Evolutionary conservation across 352 stramenopile species (phyloP).

Genomic region (Globisporangium canariense): DNA sequence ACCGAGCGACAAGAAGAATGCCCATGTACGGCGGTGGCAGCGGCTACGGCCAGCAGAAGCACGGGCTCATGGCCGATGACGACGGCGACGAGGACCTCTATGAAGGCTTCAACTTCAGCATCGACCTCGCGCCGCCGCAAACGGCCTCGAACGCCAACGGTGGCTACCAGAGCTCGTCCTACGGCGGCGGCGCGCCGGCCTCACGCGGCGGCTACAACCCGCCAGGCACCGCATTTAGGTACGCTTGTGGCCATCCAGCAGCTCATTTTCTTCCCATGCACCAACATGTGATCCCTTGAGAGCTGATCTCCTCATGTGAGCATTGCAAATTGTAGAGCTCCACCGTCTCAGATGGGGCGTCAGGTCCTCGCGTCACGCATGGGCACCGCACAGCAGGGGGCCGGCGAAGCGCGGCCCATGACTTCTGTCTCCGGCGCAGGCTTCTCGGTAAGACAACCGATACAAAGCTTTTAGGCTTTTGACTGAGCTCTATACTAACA

Average conservation of each 20-base stretch:
- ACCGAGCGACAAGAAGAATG: slow-evolving; percentile 7
- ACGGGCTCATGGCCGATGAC: slow-evolving; percentile 61
- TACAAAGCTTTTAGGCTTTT: not conserved
- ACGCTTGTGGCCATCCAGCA: not conserved
- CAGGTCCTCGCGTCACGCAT: slow-evolving; percentile 56
- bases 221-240: slow-evolving; percentile 73
- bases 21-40: slow-evolving; percentile 34
- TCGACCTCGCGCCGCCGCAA: slow-evolving; percentile 73
- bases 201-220: slow-evolving; percentile 66
- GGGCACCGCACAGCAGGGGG: slow-evolving; percentile 48
- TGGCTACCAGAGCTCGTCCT: slow-evolving; percentile 55
- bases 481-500: not conserved
- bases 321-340: slow-evolving; percentile 30
- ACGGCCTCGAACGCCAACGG: slow-evolving; percentile 49
- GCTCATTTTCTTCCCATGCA: not conserved
- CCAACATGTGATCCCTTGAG: not conserved
- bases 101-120: slow-evolving; percentile 89
- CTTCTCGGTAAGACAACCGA: slow-evolving; percentile 62
- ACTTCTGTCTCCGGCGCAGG: slow-evolving; percentile 91
- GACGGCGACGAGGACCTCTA: slow-evolving; percentile 89
- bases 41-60: slow-evolving; percentile 56
- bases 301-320: not conserved
- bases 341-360: slow-evolving; percentile 75
- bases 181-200: slow-evolving; percentile 49
- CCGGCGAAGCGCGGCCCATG: slow-evolving; percentile 86